Conservation (phyloP, 192 early-diverging fungal genomes). For the Umbelopsis isabellina region DNA sequence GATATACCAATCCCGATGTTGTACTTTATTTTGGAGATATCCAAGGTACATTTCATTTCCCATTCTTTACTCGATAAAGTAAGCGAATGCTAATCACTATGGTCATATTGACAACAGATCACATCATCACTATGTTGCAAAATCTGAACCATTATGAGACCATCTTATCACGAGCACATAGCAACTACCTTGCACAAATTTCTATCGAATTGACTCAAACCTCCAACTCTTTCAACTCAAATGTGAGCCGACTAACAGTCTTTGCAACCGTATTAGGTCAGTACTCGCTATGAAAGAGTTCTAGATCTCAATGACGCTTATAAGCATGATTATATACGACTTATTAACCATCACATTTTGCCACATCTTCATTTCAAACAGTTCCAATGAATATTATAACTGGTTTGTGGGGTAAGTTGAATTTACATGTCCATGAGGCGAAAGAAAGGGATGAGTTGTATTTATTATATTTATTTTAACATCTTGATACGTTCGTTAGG, state of each 20-base stretch:
- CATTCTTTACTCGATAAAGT: not conserved
- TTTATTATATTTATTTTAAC: slow-evolving; percentile 27
- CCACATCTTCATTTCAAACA: slow-evolving; percentile 13
- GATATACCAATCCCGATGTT: slow-evolving; percentile 57
- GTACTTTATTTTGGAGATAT: slow-evolving; percentile 82
- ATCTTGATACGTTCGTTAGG: slow-evolving; percentile 21
- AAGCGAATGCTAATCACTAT: too few relatives aligned
- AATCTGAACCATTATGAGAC: slow-evolving; percentile 74
- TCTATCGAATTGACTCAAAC: slow-evolving; percentile 73
- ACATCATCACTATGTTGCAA: slow-evolving; percentile 72
- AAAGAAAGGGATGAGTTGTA: slow-evolving; percentile 35
- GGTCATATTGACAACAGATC: slow-evolving; percentile 40
- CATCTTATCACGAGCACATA: slow-evolving; percentile 72
- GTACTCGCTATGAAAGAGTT: too few relatives aligned
- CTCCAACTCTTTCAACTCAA: slow-evolving; percentile 84
- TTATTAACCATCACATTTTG: slow-evolving; percentile 17
- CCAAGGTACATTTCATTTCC: slow-evolving; percentile 42
- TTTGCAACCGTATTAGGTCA: slow-evolving; percentile 82
- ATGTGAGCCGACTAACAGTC: slow-evolving; percentile 86
- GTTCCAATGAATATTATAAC: slow-evolving; percentile 86
- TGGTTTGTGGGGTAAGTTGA: slow-evolving; percentile 45
- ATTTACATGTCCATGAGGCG: slow-evolving; percentile 13
- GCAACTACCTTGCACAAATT: slow-evolving; percentile 83
- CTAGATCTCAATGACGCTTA: too few relatives aligned
- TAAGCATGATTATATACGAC: slow-evolving; percentile 43